Conservation (phyloP, 2,329 filamentous ascomycete species). For the Aureobasidium sp. region DNA sequence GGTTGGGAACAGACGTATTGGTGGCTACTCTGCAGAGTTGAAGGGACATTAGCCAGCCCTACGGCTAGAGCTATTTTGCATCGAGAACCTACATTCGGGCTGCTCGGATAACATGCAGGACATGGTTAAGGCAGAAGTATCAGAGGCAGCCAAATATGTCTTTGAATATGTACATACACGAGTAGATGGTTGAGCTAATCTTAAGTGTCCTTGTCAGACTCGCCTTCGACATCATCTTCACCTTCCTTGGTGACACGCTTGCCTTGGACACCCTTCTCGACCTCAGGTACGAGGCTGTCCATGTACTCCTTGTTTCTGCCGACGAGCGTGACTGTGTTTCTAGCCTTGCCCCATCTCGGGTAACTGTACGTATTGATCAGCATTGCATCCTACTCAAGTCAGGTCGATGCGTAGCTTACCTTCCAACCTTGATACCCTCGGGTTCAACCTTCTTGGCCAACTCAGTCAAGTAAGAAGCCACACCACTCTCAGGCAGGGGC, state of each 20-base stretch:
- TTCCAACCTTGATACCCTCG: slow-evolving; percentile 84
- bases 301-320: slow-evolving; percentile 67
- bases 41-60: no score
- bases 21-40: no score
- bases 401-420: background rate
- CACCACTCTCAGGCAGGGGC: slow-evolving; percentile 74
- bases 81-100: background rate
- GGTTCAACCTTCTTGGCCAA: slow-evolving; percentile 66
- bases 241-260: slow-evolving; percentile 63
- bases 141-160: background rate
- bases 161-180: background rate
- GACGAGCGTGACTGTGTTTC: slow-evolving; percentile 86
- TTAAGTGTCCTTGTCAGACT: slow-evolving; percentile 16
- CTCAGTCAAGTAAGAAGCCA: slow-evolving; percentile 76
- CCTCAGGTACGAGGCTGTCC: slow-evolving; percentile 70
- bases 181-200: background rate
- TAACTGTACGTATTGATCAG: slow-evolving; percentile 47
- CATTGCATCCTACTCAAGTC: background rate
- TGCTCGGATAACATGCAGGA: background rate
- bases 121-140: background rate
- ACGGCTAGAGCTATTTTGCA: background rate
- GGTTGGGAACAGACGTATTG: no score
- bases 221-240: slow-evolving; percentile 40
- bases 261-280: slow-evolving; percentile 69
- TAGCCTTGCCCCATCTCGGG: slow-evolving; percentile 79